Base-by-base conservation (phyloP, 106 monocot species). In the Dactylorhiza incarnata region DNA sequence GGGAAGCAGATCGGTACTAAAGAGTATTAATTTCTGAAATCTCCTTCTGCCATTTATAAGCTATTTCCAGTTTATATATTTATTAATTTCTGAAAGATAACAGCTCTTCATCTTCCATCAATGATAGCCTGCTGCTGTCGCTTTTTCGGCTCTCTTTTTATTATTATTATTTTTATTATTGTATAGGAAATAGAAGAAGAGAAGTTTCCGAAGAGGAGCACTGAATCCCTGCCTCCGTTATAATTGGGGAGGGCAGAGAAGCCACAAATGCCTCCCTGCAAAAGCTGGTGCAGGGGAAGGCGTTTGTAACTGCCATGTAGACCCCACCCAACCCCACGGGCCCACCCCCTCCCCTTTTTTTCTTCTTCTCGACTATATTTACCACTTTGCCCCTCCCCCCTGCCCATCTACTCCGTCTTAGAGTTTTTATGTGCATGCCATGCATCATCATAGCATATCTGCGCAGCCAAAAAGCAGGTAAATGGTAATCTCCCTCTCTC, bases 401-500 rank as follows among this genome's bases (percentile, higher is more conserved):
- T 29, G 6, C 65, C 20, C 8, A 62, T 62, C 24, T 22, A 62
- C 61, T 62, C 61, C 23, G 23, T 22, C 29, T 29, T 26, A 37
- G 37, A 37, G 65, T 26, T 65, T 65, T 65, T 65, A 65, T 26
- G 65, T 26, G 65, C 29, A 65, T 26, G 65, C 65, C 65, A 65
- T 65, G 10, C 65, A 65, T 65, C 24, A 65, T 65, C 26, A 26
- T 65, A 65, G 65, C 65, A 65, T 65, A 65, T 65, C 29, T 65
- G 24, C 65, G 26, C 26, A 65, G 65, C 65, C 65, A 65, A 65
- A 65, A 65, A 65, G 65, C 65, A 65, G 58, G 58, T 59, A 59
- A 59, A 20, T 22, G 58, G 58, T 59, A 59, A 59, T 59, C 58
- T 59, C 9, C 58, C 17, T 65, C 65, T 65, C 65, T 65, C 24